phyloP scores from a whole-genome alignment of 495 filamentous ascomycete species.

The Penicillium ucsense region DNA sequence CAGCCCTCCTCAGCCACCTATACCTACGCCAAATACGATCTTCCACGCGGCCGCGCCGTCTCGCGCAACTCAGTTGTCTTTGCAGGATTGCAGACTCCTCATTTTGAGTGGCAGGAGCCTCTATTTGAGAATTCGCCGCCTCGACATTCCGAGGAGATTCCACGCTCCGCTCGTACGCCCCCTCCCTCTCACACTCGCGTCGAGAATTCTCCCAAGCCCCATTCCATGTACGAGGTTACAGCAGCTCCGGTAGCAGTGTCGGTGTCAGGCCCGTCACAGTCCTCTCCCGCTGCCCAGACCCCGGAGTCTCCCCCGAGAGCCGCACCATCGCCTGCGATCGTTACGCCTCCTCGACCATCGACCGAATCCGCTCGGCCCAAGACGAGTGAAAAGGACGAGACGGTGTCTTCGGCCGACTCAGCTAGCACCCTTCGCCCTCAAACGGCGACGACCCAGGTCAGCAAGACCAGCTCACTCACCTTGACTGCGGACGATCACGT shows the following conservation, averaged over 20 bases:
- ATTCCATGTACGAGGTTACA: constrained; percentile 26
- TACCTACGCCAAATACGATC: constrained; percentile 69
- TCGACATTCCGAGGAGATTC: constrained; percentile 24
- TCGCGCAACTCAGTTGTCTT: constrained; percentile 61
- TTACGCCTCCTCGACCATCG: constrained; percentile 39
- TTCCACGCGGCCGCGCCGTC: constrained; percentile 71
- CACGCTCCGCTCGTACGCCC: constrained; percentile 27
- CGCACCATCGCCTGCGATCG: constrained; percentile 20
- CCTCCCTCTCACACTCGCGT: constrained; percentile 20
- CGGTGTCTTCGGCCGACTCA: constrained; percentile 53
- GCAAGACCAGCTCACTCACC: constrained; percentile 34
- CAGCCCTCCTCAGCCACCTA: constrained; percentile 51
- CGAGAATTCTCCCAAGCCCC: constrained; percentile 25
- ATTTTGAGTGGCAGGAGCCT: constrained; percentile 53
- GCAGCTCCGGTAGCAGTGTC: constrained; percentile 2
- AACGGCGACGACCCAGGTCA: constrained; percentile 34
- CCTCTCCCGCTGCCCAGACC: background rate
- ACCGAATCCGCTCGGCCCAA: constrained; percentile 18
- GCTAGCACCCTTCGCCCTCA: constrained; percentile 54
- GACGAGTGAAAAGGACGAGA: constrained; percentile 35
- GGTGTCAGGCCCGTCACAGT: background rate
- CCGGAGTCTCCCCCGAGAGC: constrained; percentile 7
- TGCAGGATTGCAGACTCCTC: constrained; percentile 48
- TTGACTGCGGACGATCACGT: constrained; percentile 80
- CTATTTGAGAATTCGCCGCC: constrained; percentile 42